Evolutionary conservation across 1,284 basidiomycete species (phyloP).

Genomic region (Butyriboletus pseudospeciosus): DNA sequence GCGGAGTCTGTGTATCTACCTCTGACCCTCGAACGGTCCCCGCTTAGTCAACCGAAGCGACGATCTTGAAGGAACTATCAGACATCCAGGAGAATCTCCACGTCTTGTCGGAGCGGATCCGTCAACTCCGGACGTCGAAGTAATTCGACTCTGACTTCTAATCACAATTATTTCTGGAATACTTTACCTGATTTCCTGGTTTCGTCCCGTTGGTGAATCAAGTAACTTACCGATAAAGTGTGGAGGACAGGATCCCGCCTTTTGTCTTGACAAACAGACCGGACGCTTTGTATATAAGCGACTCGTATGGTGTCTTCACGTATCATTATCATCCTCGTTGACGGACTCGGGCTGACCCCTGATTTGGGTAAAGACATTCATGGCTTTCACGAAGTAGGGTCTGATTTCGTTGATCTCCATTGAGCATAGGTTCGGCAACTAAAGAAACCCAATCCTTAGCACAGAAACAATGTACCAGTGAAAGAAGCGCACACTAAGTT

Average conservation of each 20-base stretch:
- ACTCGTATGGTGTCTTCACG: slow-evolving; percentile 4
- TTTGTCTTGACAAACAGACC: neutral
- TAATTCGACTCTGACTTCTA: neutral
- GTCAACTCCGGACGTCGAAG: slow-evolving; percentile 23
- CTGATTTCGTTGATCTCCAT: slow-evolving; percentile 92
- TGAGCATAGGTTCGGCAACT: slow-evolving; percentile 83
- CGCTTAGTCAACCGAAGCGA: slow-evolving; percentile 65
- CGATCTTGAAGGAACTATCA: slow-evolving; percentile 63
- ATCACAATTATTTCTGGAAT: neutral
- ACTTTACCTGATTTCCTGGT: neutral
- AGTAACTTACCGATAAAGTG: slow-evolving; percentile 3
- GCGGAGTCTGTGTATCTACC: slow-evolving; percentile 1
- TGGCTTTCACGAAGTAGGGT: slow-evolving; percentile 82
- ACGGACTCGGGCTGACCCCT: slow-evolving; percentile 30
- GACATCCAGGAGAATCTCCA: slow-evolving; percentile 57
- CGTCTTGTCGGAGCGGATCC: slow-evolving; percentile 50
- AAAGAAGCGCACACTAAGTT: slow-evolving; percentile 62
- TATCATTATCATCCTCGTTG: slow-evolving; percentile 3
- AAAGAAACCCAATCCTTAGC: neutral
- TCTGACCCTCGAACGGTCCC: neutral
- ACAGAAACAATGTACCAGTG: neutral
- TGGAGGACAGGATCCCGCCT: neutral
- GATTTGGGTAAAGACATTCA: slow-evolving; percentile 57
- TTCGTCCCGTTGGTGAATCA: neutral
- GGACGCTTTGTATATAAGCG: neutral